A percentile compares a stretch with the other conserved stretches of the same genome.
phyloP scores from a whole-genome alignment of 2,329 filamentous ascomycete genomes.

The Pseudocercospora eumusae region DNA sequence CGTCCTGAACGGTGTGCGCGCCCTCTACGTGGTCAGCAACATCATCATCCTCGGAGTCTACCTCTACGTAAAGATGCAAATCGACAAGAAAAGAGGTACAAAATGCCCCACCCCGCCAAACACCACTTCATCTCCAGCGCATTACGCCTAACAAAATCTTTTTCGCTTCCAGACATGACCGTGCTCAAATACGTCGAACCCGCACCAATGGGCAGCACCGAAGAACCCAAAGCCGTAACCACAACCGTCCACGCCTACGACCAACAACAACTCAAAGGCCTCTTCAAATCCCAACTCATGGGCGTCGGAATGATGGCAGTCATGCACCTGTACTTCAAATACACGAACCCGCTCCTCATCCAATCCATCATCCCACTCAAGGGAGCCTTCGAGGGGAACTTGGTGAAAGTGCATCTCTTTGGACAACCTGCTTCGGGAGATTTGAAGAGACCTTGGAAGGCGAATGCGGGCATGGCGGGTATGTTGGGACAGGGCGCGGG shows the following conservation, averaged over 20 bases:
- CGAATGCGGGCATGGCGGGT: constrained; percentile 76
- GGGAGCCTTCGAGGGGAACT: constrained; percentile 89
- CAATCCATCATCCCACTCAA: constrained; percentile 98
- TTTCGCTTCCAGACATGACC: constrained; percentile 71
- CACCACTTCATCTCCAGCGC: not conserved
- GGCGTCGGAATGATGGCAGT: constrained; percentile 96
- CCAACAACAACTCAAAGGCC: constrained; percentile 74
- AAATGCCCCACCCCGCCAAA: not conserved
- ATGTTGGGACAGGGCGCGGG: constrained; percentile 64
- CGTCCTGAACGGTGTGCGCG: constrained; percentile 65
- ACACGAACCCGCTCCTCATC: constrained; percentile 98
- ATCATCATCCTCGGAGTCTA: constrained; percentile 82
- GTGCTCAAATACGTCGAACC: constrained; percentile 99
- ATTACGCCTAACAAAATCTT: not conserved
- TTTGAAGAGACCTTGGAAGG: constrained; percentile 95
- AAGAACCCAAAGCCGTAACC: constrained; percentile 93
- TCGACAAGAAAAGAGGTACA: constrained; percentile 97
- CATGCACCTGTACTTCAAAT: constrained; percentile 99
- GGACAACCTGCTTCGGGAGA: constrained; percentile 85
- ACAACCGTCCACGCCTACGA: constrained; percentile 98
- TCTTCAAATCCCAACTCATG: constrained; percentile 91
- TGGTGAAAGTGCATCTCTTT: constrained; percentile 92
- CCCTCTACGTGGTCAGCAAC: constrained; percentile 69
- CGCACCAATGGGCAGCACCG: constrained; percentile 84
- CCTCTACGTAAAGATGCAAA: constrained; percentile 77